These are phyloP conservation scores for Populus simonii DNA, from an alignment of 345 rosid species.

Conservation along the genomic window DNA sequence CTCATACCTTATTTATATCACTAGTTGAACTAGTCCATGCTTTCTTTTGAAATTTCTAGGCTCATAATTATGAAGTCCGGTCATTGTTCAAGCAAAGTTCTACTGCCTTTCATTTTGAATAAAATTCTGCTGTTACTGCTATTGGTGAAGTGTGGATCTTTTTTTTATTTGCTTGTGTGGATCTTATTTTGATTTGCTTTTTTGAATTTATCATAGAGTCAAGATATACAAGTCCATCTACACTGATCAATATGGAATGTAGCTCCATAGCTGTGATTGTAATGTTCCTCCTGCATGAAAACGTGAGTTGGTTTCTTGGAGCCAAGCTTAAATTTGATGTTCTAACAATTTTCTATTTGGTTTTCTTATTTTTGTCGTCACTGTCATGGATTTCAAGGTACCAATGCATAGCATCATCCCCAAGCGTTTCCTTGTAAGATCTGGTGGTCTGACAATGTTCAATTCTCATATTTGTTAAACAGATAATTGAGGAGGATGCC, in stretches of 20 bases:
- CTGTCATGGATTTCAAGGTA: neutral
- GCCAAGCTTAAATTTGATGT: slow-evolving; percentile 12
- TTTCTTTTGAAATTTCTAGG: slow-evolving; percentile 41
- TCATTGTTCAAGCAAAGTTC: slow-evolving; percentile 92
- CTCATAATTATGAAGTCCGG: slow-evolving; percentile 89
- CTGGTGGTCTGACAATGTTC: neutral
- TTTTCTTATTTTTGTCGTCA: neutral
- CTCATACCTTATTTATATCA: slow-evolving; percentile 1
- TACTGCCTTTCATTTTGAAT: slow-evolving; percentile 18
- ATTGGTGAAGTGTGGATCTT: neutral
- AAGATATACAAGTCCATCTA: slow-evolving; percentile 92
- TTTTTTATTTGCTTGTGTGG: too few relatives aligned
- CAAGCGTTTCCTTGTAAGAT: neutral
- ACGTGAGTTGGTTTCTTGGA: slow-evolving; percentile 43
- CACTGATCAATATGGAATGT: slow-evolving; percentile 92
- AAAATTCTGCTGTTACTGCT: slow-evolving; percentile 3
- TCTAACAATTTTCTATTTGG: neutral
- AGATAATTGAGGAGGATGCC: slow-evolving; percentile 99
- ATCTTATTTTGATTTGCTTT: slow-evolving; percentile 16
- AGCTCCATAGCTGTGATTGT: slow-evolving; percentile 97
- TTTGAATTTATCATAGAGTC: slow-evolving; percentile 52
- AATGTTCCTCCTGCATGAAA: slow-evolving; percentile 95
- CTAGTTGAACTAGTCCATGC: neutral
- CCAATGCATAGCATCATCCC: neutral
- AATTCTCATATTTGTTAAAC: slow-evolving; percentile 3